Percentiles rank a stretch among this genome's conserved stretches.
Conservation (phyloP, 208 protist genomes). For the Leptomonas pyrrhocoris region DNA sequence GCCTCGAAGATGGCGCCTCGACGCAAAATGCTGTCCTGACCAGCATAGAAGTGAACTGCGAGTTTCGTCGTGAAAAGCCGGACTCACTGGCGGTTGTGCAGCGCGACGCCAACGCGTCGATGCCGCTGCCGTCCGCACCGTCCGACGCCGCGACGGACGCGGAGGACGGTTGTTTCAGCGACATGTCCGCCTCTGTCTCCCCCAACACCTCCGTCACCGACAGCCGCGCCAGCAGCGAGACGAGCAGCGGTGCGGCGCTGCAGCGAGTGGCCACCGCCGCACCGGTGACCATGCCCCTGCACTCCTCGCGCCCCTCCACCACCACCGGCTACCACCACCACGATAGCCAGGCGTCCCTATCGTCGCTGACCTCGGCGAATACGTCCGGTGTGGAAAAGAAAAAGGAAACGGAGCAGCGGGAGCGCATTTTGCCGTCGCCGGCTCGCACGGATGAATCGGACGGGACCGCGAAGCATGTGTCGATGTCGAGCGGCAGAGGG, state of each 20-base stretch:
- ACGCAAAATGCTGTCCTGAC: too few species aligned
- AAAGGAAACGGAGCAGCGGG: not conserved
- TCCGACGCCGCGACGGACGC: not conserved
- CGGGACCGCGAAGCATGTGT: not conserved
- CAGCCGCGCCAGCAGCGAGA: conserved; percentile 8
- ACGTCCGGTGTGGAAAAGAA: not conserved
- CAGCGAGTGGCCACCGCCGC: conserved; percentile 1
- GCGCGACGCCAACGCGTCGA: too few species aligned
- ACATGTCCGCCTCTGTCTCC: not conserved
- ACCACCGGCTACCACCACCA: not conserved
- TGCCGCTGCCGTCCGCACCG: too few species aligned
- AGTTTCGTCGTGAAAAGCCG: too few species aligned
- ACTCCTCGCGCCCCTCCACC: not conserved
- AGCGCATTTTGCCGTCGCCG: not conserved
- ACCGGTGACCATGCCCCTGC: not conserved
- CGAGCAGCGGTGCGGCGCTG: not conserved
- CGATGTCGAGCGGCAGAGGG: conserved; percentile 10
- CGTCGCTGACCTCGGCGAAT: not conserved
- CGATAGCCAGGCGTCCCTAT: not conserved
- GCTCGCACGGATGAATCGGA: not conserved
- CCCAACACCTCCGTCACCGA: not conserved
- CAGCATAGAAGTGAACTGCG: too few species aligned
- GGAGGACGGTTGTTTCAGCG: not conserved
- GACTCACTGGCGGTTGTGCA: too few species aligned
- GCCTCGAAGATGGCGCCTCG: too few species aligned